Conservation (phyloP, 2,329 filamentous ascomycete species). For the Xylaria sp. region DNA sequence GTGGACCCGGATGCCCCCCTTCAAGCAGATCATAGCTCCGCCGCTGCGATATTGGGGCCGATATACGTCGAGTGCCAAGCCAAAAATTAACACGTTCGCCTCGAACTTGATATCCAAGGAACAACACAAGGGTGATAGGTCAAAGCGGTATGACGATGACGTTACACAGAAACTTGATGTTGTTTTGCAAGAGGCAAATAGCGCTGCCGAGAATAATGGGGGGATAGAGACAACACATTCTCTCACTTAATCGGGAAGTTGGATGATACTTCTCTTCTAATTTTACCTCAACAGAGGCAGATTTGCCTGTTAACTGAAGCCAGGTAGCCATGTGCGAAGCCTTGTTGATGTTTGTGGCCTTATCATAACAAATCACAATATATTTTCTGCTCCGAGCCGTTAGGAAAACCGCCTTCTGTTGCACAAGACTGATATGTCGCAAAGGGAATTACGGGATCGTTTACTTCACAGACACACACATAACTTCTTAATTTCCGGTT, state of each 20-base stretch:
- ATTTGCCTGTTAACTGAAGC: too few relatives aligned
- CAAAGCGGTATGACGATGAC: background rate
- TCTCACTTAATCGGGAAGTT: background rate
- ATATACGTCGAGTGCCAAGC: slow-evolving; percentile 35
- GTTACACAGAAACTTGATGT: background rate
- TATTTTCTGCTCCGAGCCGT: too few relatives aligned
- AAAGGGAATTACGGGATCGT: background rate
- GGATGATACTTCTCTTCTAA: background rate
- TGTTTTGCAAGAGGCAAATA: background rate
- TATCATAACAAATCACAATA: too few relatives aligned
- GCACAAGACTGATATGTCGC: background rate
- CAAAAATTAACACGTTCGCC: slow-evolving; percentile 15
- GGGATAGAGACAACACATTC: background rate
- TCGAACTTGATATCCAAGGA: background rate
- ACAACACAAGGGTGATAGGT: background rate
- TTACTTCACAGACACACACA: background rate
- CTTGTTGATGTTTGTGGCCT: too few relatives aligned
- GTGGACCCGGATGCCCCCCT: slow-evolving; percentile 36
- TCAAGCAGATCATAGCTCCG: slow-evolving; percentile 36
- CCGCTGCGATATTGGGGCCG: slow-evolving; percentile 33
- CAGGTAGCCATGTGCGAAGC: too few relatives aligned
- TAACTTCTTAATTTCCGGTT: background rate
- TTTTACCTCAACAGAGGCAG: background rate
- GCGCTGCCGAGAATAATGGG: background rate
- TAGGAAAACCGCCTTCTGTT: background rate